Evolutionary conservation across 345 rosid genomes (phyloP), one percentile per base, ranked within the genome.

Genomic region (Eucalyptus regnans): DNA sequence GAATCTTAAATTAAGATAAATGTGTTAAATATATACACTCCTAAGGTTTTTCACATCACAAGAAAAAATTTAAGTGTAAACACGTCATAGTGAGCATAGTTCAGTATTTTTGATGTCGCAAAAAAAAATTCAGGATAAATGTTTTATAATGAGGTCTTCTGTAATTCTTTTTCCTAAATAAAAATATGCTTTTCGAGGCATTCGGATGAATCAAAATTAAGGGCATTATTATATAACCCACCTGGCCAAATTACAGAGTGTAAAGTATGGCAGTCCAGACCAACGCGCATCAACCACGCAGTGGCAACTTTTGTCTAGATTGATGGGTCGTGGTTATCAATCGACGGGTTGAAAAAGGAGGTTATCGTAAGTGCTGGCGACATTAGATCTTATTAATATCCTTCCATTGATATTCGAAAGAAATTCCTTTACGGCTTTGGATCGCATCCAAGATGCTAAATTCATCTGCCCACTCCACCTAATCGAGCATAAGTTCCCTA

Each of bases 71-170:
- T 54, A 1, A 1, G 27, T 0, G 0, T 56, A 56, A 56, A 56
- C 27, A 56, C 0, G 1, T 22, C 5, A 7, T 4, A 0, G 0
- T 20, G 5, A 5, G 2, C 5, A 22, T 22, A 8, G 9, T 22
- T 56, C 4, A 2, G 1, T 22, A 23, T 56, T 56, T 56, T 56
- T 23, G 22, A 52, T 8, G 58, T 23, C 5, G 1, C 12, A 4
- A 22, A 56, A 23, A 56, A 56, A 56, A 23, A 9, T 0, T 23
- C 29, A 8, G 0, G 12, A 0, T 2, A 56, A 56, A 25, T 56
- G 29, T 56, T 23, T 56, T 12, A 4, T 56, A 23, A 1, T 56
- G 62, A 10, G 12, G 29, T 22, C 29, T 56, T 56, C 0, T 9
- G 12, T 56, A 10, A 56, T 4, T 56, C 23, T 56, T 23, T 23